Evolutionary conservation across 352 stramenopile species (phyloP), one percentile per base, ranked within the genome.

Genomic region (Phytophthora citricola): DNA sequence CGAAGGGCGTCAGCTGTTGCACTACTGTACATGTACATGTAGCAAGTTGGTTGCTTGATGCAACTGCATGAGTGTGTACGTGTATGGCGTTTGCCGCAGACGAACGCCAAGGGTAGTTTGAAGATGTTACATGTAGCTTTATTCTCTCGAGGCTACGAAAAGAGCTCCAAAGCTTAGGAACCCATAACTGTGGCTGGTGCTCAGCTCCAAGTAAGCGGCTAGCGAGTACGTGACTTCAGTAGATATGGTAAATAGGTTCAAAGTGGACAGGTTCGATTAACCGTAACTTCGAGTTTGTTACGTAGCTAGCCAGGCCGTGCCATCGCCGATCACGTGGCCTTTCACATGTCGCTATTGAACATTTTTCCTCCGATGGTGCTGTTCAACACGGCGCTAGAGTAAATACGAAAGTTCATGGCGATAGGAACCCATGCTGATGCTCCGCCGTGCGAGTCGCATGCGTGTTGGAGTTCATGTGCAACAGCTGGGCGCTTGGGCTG

Each of bases 261-360:
- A 69, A 50, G 41, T 71, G 58, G 64, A 72, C 64, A 72, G 44
- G 11, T 58, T 68, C 64, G 44, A 68, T 40, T 72, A 67, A 72
- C 24, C 49, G 39, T 56, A 54, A 51, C 43, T 62, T 51, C 40
- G 41, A 58, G 34, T 31, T 39, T 41, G 29, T 29, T 45, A 63
- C 48, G 29, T 31, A 51, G 62, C 62, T 39, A 58, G 53, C 54
- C 62, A 14, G 36, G 41, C 54, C 47, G 34, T 20, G 38, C 34
- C 46, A 57, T 43, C 38, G 45, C 22, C 51, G 51, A 72, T 72
- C 64, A 72, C 64, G 64, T 72, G 58, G 64, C 46, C 53, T 45
- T 60, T 38, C 10, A 58, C 43, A 72, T 72, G 64, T 68, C 64
- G 50, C 64, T 72, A 12, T 72, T 63, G 58, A 68, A 63, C 34